phyloP scores from a whole-genome alignment of 306 rosid species.

The Herpetospermum pedunculosum region DNA sequence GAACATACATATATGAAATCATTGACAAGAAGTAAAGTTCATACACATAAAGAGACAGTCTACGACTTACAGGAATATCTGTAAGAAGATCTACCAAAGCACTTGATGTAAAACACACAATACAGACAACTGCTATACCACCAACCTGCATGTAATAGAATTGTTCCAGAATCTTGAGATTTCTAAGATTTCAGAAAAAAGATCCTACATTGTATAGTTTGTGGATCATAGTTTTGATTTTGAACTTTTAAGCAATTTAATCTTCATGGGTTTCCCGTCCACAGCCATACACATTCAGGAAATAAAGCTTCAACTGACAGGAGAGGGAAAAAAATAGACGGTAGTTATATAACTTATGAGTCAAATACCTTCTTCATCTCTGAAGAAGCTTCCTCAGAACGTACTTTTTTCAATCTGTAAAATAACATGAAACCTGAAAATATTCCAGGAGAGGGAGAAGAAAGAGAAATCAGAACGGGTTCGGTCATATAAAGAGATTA shows the following conservation, averaged over 20 bases:
- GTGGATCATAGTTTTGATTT: neutral
- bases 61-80: conserved; percentile 44
- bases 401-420: conserved; percentile 39
- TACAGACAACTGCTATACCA: conserved; percentile 44
- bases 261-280: neutral
- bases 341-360: neutral
- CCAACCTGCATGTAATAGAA: conserved; percentile 34
- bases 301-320: neutral
- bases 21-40: neutral
- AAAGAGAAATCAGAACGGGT: neutral
- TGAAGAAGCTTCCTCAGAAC: conserved; percentile 53
- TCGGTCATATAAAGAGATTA: neutral
- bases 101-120: conserved; percentile 45
- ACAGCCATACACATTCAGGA: neutral
- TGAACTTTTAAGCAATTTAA: neutral
- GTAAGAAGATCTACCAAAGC: conserved; percentile 51
- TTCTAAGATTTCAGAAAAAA: neutral
- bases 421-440: conserved; percentile 40
- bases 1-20: neutral
- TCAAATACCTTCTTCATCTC: conserved; percentile 61
- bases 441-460: conserved; percentile 3
- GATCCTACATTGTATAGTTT: neutral
- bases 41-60: conserved; percentile 2
- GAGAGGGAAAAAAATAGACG: neutral
- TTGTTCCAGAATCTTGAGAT: neutral